Base-by-base conservation (phyloP, 257 asterid genomes). In the Jaltomata sinuosa region DNA sequence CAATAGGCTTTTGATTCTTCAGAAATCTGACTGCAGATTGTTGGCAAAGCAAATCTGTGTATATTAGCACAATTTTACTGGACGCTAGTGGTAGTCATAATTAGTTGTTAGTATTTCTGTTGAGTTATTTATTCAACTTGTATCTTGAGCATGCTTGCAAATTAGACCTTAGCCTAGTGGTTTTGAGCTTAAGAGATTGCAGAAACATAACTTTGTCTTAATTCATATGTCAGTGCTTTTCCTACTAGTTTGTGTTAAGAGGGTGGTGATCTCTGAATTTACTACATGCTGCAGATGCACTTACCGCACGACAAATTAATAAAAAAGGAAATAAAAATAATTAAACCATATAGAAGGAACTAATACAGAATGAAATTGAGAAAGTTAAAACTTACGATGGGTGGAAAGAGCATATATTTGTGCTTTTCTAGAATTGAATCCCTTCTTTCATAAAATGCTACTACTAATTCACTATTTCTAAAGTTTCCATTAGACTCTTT, bases 1-100 rank as follows among this genome's bases (percentile, higher is more conserved):
- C 86, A 90, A 62, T 86, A 25, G 81, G 27, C 19, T 59, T 57
- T 55, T 55, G 34, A 62, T 45, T 65, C 36, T 65, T 62, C 25
- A 76, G 9, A 47, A 76, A 76, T 76, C 61, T 15, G 14, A 76
- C 31, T 71, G 81, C 81, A 27, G 15, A 47, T 74, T 12, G n/a
- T 45, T 1, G n/a, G 59, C 16, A 25, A 27, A 76, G 18, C 42
- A 76, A 27, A 27, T 47, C 57, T 61, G 8, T 47, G 40, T 47
- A 76, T 47, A 47, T 76, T 47, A 8, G 61, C 61, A 76, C 42
- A 76, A 45, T 27, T 76, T 25, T 69, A 38, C 11, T 69, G 79
- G 5, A 54, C 6, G 25, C 25, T 27, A 18, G 9, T 19, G 25
- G 11, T 54, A 54, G 25, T 54, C 61, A 21, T 54, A 19, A 18